A percentile compares a stretch with the other conserved stretches of the same genome.
phyloP scores from a whole-genome alignment of 805 yeast species.

The Candida boidinii region DNA sequence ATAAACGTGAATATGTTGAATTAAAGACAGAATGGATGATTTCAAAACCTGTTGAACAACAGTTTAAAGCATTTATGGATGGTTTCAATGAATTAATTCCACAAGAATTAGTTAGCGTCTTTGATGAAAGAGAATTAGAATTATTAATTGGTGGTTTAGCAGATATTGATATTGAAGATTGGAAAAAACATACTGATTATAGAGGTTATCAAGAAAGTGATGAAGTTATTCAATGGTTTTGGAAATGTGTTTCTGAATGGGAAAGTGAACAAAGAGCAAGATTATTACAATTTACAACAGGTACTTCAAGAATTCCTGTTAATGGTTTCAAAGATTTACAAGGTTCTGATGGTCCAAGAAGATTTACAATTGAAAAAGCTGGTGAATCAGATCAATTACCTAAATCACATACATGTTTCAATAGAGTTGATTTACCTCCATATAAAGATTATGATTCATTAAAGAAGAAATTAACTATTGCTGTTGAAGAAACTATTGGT shows the following conservation, averaged over 20 bases:
- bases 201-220: slow-evolving; percentile 96
- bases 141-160: slow-evolving; percentile 96
- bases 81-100: slow-evolving; percentile 98
- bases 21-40: slow-evolving; percentile 94
- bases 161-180: slow-evolving; percentile 95
- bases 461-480: slow-evolving; percentile 85
- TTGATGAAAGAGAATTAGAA: slow-evolving; percentile 96
- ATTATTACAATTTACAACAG: slow-evolving; percentile 93
- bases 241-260: slow-evolving; percentile 91
- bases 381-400: slow-evolving; percentile 93
- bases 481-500: slow-evolving; percentile 98
- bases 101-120: slow-evolving; percentile 90
- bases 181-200: slow-evolving; percentile 98
- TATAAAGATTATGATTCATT: slow-evolving; percentile 76
- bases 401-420: slow-evolving; percentile 97
- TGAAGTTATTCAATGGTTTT: slow-evolving; percentile 97
- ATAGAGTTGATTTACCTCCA: slow-evolving; percentile 96
- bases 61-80: slow-evolving; percentile 91
- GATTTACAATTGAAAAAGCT: slow-evolving; percentile 97
- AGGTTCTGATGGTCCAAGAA: slow-evolving; percentile 98
- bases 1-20: slow-evolving; percentile 92
- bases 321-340: slow-evolving; percentile 98
- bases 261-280: slow-evolving; percentile 96
- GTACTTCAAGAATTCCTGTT: slow-evolving; percentile 98
- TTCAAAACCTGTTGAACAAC: slow-evolving; percentile 86